Evolutionary conservation across 495 filamentous ascomycete species (phyloP), one percentile per base, ranked within the genome.

Genomic region (Platismatia glauca): DNA sequence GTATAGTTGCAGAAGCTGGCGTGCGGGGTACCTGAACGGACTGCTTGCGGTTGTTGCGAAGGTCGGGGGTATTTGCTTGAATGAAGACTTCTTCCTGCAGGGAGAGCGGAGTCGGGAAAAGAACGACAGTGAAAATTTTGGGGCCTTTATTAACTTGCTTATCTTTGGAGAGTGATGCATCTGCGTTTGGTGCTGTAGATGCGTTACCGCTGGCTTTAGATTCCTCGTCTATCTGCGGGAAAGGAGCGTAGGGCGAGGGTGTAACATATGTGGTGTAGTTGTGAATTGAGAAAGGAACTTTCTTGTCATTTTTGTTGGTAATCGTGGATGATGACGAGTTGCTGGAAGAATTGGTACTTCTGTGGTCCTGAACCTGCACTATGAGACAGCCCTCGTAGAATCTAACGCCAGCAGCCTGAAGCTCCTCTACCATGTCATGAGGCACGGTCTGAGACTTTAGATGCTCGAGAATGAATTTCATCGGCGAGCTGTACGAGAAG

Each of bases 301-400:
- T 86, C 60, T 76, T 84, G 52, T 84, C 81, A 57, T 81, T 82
- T 11, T 82, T 76, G 33, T 77, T 69, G 9, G 75, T 81, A 58
- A 74, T 73, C n/a, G 72, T 69, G 3, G 76, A 69, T 0, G 72
- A 65, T 8, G 82, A 81, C 29, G 83, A 75, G 15, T 0, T 34
- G 27, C 15, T 53, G 57, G 85, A 84, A 50, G 84, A 79, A 37
- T 83, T 79, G 4, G 77, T 80, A 7, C 87, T 86, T 58, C 86
- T 86, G 73, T 96, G 88, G 74, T 97, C 89, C 64, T 94, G 81
- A 7, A 97, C 79, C 70, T 95, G 86, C 52, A 97, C 91, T 64
- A 99, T 97, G 57, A 99, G 79, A 71, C 93, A 96, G 24, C 89
- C 84, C 71, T 99, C 94, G 69, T 97, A 99, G 68, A 95, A 97